A percentile compares a stretch with the other conserved stretches of the same genome.
Evolutionary conservation across 1,284 basidiomycete genomes (phyloP).

Genomic region (Uromyces viciae-fabae): DNA sequence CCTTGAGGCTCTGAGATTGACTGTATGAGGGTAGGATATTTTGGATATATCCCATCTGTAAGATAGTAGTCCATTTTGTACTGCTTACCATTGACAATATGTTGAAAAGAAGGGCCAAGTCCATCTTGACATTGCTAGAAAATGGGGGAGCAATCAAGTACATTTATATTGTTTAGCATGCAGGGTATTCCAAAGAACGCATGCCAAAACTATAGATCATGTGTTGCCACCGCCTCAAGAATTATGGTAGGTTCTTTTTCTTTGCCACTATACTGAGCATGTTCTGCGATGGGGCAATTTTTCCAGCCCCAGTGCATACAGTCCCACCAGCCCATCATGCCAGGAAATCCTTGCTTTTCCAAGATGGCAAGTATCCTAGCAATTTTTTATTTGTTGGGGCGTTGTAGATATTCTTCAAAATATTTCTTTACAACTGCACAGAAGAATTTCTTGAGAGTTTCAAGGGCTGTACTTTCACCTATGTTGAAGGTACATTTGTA

Average conservation of each 20-base stretch:
- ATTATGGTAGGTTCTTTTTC: neutral
- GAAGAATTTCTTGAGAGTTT: neutral
- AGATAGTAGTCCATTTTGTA: neutral
- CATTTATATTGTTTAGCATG: neutral
- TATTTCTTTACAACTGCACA: neutral
- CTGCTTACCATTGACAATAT: neutral
- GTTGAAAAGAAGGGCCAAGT: neutral
- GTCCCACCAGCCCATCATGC: neutral
- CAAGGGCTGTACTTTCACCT: neutral
- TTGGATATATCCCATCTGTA: slow-evolving; percentile 1
- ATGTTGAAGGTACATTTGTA: no score
- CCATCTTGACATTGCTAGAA: neutral
- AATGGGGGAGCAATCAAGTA: neutral
- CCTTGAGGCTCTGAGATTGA: neutral
- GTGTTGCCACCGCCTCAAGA: neutral
- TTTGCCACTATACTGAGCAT: slow-evolving; percentile 9
- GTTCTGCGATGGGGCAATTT: slow-evolving; percentile 3
- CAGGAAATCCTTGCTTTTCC: neutral
- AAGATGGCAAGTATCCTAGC: neutral
- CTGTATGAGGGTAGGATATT: neutral
- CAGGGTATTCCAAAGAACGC: neutral
- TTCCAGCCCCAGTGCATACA: slow-evolving; percentile 26
- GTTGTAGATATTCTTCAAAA: neutral
- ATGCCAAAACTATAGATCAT: slow-evolving; percentile 9
- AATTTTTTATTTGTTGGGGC: neutral